Conservation (phyloP, 2,329 filamentous ascomycete genomes). For the Huntiella bhutanensis region DNA sequence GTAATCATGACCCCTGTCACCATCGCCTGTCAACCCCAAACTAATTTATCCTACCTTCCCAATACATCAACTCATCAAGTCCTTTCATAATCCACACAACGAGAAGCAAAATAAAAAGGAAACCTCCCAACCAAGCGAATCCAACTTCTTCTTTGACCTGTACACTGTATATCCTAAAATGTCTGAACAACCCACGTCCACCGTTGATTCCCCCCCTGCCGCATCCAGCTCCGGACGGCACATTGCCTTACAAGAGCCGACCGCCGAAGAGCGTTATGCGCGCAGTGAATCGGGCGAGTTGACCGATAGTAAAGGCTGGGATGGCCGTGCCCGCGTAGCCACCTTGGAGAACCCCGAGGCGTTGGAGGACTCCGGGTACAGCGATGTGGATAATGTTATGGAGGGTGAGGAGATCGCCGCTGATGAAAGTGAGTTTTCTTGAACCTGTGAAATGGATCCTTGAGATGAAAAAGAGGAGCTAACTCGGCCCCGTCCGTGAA, state of each 20-base stretch:
- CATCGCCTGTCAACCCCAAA: no score
- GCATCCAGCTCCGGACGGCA: conserved; percentile 15
- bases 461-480: neutral
- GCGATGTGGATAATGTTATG: conserved; percentile 48
- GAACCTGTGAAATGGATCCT: neutral
- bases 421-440: conserved; percentile 47
- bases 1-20: no score
- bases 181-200: neutral
- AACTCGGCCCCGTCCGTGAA: neutral
- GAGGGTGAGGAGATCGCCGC: conserved; percentile 58
- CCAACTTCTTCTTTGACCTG: no score
- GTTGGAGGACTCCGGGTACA: conserved; percentile 69
- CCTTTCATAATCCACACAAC: no score
- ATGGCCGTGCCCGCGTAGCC: conserved; percentile 60
- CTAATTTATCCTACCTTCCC: no score
- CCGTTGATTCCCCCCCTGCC: neutral
- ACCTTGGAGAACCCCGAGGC: conserved; percentile 62
- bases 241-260: conserved; percentile 30
- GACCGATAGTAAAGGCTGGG: conserved; percentile 54
- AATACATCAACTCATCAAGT: no score
- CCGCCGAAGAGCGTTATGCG: conserved; percentile 6
- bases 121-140: no score
- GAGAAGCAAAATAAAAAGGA: no score
- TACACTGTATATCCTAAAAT: no score
- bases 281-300: conserved; percentile 22